These are phyloP conservation scores for Hypomontagnella monticulosa DNA, from an alignment of 495 filamentous ascomycete species.

Conservation along the genomic window DNA sequence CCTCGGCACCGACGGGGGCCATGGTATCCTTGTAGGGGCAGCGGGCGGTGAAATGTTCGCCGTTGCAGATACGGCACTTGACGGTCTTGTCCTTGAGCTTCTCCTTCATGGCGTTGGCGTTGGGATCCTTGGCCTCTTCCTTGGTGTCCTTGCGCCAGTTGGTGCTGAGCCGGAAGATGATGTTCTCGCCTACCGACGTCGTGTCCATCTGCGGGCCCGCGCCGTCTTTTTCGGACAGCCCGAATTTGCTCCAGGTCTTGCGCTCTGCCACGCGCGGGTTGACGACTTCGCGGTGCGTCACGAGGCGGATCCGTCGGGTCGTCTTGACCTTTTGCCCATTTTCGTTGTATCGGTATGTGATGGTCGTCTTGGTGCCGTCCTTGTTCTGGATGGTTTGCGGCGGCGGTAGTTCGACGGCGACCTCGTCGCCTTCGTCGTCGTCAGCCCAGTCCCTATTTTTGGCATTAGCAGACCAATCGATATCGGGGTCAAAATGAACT, in stretches of 20 bases:
- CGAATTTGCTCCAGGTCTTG: constrained; percentile 91
- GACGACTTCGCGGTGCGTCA: constrained; percentile 86
- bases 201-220: constrained; percentile 79
- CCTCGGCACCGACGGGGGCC: constrained; percentile 65
- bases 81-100: constrained; percentile 98
- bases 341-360: constrained; percentile 91
- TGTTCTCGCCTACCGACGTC: constrained; percentile 95
- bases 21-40: constrained; percentile 78
- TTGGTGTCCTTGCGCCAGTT: constrained; percentile 91
- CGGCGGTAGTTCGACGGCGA: constrained; percentile 79
- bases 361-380: constrained; percentile 95
- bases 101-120: constrained; percentile 83
- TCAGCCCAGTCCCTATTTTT: constrained; percentile 85
- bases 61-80: constrained; percentile 98
- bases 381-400: constrained; percentile 91
- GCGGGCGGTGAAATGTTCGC: constrained; percentile 97
- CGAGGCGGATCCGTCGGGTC: constrained; percentile 90
- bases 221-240: constrained; percentile 73
- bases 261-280: constrained; percentile 97
- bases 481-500: not conserved
- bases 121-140: constrained; percentile 79
- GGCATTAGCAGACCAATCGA: constrained; percentile 12
- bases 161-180: constrained; percentile 86
- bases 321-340: constrained; percentile 95
- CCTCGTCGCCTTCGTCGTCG: constrained; percentile 90